Evolutionary conservation across 352 stramenopile genomes (phyloP).

Genomic region (Lagenidium sp.): DNA sequence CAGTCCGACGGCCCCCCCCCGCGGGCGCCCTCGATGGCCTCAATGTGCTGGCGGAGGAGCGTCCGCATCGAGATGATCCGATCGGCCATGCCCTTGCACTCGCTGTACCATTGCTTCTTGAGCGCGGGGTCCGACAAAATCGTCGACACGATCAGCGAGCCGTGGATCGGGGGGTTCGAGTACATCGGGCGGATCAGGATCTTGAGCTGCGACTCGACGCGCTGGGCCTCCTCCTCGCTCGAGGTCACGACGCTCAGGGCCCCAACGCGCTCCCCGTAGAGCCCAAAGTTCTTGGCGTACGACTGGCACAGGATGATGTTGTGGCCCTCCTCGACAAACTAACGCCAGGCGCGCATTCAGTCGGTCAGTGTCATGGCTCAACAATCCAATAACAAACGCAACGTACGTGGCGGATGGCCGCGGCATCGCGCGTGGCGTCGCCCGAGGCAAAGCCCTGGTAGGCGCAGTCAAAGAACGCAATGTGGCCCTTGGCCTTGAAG

Average conservation of each 20-base stretch:
- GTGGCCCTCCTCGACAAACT: conserved; percentile 98
- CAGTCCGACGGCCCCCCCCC: conserved; percentile 86
- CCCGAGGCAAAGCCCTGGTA: conserved; percentile 99
- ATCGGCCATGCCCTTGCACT: conserved; percentile 95
- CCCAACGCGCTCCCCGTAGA: conserved; percentile 99
- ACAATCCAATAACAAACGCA: background rate
- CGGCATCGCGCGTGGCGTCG: conserved; percentile 93
- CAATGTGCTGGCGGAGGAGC: conserved; percentile 69
- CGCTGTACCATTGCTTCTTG: conserved; percentile 90
- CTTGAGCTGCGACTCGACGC: conserved; percentile 97
- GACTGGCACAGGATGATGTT: conserved; percentile 96
- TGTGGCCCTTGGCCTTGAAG: conserved; percentile 94
- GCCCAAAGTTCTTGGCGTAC: conserved; percentile 99
- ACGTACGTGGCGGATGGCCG: conserved; percentile 86
- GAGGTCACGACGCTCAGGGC: conserved; percentile 93
- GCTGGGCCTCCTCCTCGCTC: conserved; percentile 92
- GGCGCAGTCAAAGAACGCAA: conserved; percentile 99
- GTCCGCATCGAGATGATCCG: conserved; percentile 94
- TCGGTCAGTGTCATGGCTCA: background rate
- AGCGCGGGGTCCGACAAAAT: conserved; percentile 92
- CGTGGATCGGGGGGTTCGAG: conserved; percentile 98
- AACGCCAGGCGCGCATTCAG: too few species aligned
- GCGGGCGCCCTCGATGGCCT: conserved; percentile 66
- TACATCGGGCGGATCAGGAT: conserved; percentile 99
- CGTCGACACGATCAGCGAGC: conserved; percentile 95